These are phyloP conservation scores for Tympanopsis confertula DNA, from an alignment of 2,329 filamentous ascomycete species.

Conservation along the genomic window DNA sequence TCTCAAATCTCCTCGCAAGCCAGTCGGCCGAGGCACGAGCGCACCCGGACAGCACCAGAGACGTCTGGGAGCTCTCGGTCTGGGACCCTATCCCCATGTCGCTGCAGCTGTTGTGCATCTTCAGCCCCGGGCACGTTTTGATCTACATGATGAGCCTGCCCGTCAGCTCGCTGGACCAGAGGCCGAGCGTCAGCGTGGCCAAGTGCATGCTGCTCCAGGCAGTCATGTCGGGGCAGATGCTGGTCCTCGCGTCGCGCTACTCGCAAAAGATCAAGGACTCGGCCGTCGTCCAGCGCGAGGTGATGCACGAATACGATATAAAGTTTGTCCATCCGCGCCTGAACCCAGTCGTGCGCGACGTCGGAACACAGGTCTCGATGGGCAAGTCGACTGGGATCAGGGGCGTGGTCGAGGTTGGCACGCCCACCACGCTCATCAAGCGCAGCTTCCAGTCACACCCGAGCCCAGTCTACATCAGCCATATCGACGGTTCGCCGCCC, in stretches of 20 bases:
- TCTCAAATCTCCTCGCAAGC: conserved; percentile 29
- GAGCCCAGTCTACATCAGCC: conserved; percentile 67
- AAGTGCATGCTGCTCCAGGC: conserved; percentile 41
- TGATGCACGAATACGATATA: conserved; percentile 56
- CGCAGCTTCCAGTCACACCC: conserved; percentile 71
- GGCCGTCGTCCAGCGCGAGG: conserved; percentile 49
- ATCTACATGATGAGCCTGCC: conserved; percentile 56
- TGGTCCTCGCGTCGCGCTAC: conserved; percentile 41
- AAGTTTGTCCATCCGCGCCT: conserved; percentile 57
- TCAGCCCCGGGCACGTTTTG: conserved; percentile 56
- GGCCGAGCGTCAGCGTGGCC: conserved; percentile 42
- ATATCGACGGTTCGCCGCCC: conserved; percentile 54
- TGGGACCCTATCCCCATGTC: conserved; percentile 58
- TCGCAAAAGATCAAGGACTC: conserved; percentile 50
- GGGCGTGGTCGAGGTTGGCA: conserved; percentile 35
- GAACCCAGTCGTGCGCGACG: conserved; percentile 34
- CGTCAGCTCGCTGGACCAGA: conserved; percentile 20
- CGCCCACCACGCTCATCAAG: conserved; percentile 51
- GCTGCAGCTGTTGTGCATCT: conserved; percentile 49
- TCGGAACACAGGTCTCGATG: conserved; percentile 64
- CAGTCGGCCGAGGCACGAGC: background rate
- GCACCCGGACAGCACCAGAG: conserved; percentile 43
- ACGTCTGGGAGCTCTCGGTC: conserved; percentile 59
- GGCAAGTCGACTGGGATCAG: conserved; percentile 26
- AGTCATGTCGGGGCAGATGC: conserved; percentile 46